Evolutionary conservation across 345 rosid genomes (phyloP), one percentile per base, ranked within the genome.

Genomic region (Eucalyptus pauciflora): DNA sequence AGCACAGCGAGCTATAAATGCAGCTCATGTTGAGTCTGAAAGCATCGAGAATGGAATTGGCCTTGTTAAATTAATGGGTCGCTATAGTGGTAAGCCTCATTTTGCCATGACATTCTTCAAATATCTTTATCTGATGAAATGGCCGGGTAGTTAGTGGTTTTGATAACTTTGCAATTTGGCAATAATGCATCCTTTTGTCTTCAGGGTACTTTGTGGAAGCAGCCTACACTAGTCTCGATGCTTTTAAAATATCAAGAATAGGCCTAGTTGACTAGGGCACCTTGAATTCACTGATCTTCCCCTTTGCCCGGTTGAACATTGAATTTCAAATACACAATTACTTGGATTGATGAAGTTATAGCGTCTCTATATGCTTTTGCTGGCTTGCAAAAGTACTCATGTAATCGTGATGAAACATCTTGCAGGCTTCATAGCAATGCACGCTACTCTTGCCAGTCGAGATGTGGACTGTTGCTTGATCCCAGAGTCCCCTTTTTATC

Each of bases 1-100:
- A 93, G 96, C 96, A 83, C 95, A 95, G 79, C 93, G 95, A 81
- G 95, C 97, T 88, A 95, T 95, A 62, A 94, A 91, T 62, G 95
- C 97, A 60, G 96, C 95, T 13, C 95, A 94, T 89, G 97, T 94
- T 18, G 95, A 95, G 92, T 89, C 95, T 43, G 94, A 93, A 88
- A 95, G 96, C 85, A 13, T 88, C 50, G 96, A 93, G 89, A 95
- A 95, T 90, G 94, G 96, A n/a, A 92, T 95, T 85, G 95, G 96
- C 86, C 45, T 95, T 86, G 97, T 95, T 85, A 94, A 95, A 93
- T 88, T 94, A 91, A 94, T 94, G 95, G 97, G 97, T 5, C 94
- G 94, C 31, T 60, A 94, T 85, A 93, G 96, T 54, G 95, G 96
- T 95, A 89, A 92, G 93, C 79, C 79, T 76, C 83, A 51, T 43